Conservation (phyloP, 495 filamentous ascomycete species). For the Xeromyces bisporus region DNA sequence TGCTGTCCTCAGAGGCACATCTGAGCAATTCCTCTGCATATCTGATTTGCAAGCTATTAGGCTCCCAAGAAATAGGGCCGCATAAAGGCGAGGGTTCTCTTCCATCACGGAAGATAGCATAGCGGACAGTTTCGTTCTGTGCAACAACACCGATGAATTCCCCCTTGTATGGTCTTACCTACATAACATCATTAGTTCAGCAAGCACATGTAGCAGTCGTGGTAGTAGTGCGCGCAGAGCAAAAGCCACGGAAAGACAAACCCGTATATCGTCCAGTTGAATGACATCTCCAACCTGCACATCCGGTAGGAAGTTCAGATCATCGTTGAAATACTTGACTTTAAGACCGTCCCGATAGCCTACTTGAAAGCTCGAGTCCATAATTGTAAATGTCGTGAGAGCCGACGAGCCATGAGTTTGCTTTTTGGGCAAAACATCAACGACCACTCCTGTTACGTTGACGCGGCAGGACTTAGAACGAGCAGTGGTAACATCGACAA, state of each 20-base stretch:
- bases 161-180: conserved; percentile 13
- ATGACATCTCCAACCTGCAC: conserved; percentile 30
- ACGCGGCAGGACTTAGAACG: conserved; percentile 10
- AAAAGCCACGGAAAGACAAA: conserved; percentile 14
- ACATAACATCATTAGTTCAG: too few species aligned
- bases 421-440: conserved; percentile 21
- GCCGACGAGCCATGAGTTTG: conserved; percentile 16
- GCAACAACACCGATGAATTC: conserved; percentile 14
- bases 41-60: neutral
- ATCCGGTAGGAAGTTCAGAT: conserved; percentile 19
- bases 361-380: conserved; percentile 21
- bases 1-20: neutral
- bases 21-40: neutral
- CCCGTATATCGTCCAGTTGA: conserved; percentile 24
- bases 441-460: conserved; percentile 33
- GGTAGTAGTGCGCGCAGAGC: too few species aligned
- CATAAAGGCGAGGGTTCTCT: conserved; percentile 9
- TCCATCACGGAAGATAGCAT: conserved; percentile 19
- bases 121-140: conserved; percentile 14
- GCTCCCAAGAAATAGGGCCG: conserved; percentile 17
- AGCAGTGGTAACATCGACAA: conserved; percentile 23
- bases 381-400: conserved; percentile 33
- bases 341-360: conserved; percentile 26
- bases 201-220: too few species aligned
- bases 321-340: conserved; percentile 33